Evolutionary conservation across 2,329 filamentous ascomycete species (phyloP).

Genomic region (Exophiala calicioides): DNA sequence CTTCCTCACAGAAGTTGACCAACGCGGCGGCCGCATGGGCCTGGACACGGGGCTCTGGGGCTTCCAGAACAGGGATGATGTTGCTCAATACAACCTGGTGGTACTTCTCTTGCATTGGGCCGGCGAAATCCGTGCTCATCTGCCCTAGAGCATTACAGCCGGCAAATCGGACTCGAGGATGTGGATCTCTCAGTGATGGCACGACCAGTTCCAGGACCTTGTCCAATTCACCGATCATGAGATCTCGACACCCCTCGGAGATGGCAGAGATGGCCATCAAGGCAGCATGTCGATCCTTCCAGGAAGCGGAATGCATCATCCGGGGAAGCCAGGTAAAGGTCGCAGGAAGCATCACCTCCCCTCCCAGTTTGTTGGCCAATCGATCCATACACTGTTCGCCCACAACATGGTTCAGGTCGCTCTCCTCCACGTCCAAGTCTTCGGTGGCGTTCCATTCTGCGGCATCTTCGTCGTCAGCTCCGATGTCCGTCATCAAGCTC

Average conservation of each 20-base stretch:
- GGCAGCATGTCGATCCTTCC: constrained; percentile 93
- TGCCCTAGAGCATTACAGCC: constrained; percentile 98
- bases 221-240: constrained; percentile 92
- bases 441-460: constrained; percentile 90
- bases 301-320: constrained; percentile 94
- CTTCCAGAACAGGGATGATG: constrained; percentile 89
- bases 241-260: constrained; percentile 90
- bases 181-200: constrained; percentile 82
- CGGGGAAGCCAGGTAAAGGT: constrained; percentile 96
- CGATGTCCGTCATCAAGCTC: constrained; percentile 96
- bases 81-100: constrained; percentile 83
- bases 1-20: constrained; percentile 98
- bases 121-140: constrained; percentile 99
- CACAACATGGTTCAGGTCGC: constrained; percentile 94
- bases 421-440: constrained; percentile 94
- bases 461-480: constrained; percentile 90
- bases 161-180: constrained; percentile 93
- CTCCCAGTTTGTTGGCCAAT: constrained; percentile 93
- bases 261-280: constrained; percentile 99
- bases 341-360: constrained; percentile 84
- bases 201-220: constrained; percentile 95
- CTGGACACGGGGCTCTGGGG: constrained; percentile 88
- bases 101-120: constrained; percentile 96
- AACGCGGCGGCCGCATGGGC: constrained; percentile 96
- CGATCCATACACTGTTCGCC: constrained; percentile 99